These are phyloP conservation scores for Xylaria bambusicola DNA, from an alignment of 495 filamentous ascomycete species.

Conservation along the genomic window DNA sequence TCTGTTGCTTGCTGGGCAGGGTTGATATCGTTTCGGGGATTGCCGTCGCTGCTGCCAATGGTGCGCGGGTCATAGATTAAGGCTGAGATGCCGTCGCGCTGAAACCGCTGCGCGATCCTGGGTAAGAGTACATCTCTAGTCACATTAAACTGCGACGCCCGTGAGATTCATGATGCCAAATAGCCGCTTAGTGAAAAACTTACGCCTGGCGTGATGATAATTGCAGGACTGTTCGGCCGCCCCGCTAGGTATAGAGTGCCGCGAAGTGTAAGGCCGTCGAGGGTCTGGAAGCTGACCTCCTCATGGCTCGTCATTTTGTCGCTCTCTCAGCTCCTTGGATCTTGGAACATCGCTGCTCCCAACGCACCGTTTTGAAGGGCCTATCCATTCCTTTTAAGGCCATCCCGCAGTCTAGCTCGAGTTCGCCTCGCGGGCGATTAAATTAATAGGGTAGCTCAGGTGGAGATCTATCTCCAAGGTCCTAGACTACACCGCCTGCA, in stretches of 20 bases:
- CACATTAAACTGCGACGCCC: slow-evolving; percentile 41
- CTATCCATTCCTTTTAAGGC: too few species aligned
- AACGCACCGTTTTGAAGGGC: too few species aligned
- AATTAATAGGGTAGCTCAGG: too few species aligned
- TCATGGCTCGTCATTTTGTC: neutral
- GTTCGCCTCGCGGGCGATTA: too few species aligned
- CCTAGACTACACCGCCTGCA: too few species aligned
- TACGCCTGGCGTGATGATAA: slow-evolving; percentile 46
- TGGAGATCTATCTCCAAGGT: too few species aligned
- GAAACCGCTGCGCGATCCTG: slow-evolving; percentile 38
- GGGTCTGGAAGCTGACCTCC: neutral
- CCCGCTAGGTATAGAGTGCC: slow-evolving; percentile 34
- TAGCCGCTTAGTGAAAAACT: neutral
- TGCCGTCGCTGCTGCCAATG: slow-evolving; percentile 41
- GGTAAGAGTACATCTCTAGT: slow-evolving; percentile 42
- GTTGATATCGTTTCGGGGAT: slow-evolving; percentile 45
- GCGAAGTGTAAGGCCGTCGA: slow-evolving; percentile 36
- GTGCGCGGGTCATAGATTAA: slow-evolving; percentile 46
- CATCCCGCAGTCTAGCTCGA: too few species aligned
- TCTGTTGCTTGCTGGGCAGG: slow-evolving; percentile 39
- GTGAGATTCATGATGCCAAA: too few species aligned
- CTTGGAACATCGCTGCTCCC: too few species aligned
- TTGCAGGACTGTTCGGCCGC: slow-evolving; percentile 29
- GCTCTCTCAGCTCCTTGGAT: too few species aligned
- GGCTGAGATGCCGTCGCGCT: slow-evolving; percentile 35